Evolutionary conservation across 257 asterid species (phyloP), one percentile per base, ranked within the genome.

Genomic region (Verbena officinalis): DNA sequence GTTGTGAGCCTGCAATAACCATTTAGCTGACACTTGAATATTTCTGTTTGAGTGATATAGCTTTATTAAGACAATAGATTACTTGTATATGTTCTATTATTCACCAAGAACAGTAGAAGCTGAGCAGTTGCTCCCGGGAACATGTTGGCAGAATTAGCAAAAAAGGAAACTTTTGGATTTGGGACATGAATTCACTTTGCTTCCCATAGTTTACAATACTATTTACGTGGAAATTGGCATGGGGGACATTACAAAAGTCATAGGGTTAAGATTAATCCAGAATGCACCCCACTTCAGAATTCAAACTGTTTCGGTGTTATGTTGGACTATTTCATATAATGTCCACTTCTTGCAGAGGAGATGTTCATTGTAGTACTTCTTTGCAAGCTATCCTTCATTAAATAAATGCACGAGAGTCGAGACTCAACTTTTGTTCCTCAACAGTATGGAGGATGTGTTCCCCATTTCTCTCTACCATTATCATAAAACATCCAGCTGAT

Each of bases 11-110:
- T 2, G 42, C 22, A 58, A 24, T 9, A 34, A 46, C 34, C 34
- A 4, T 12, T n/a, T 13, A 36, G 54, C 30, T 1, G 24, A 11
- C n/a, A 24, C 15, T 17, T 59, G 23, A 38, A 7, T 50, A 21
- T 48, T 52, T 19, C 5, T 48, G 55, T 38, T 59, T 50, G 51
- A 43, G 49, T 5, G 30, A 30, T 34, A 52, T 43, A 51, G 69
- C 54, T 34, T 42, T 43, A 13, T 30, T 42, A 20, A 14, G 51
- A 51, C 24, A 24, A 52, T 36, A 36, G 40, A 7, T 3, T 4
- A 36, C 40, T 9, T 7, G 10, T 36, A 9, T 36, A 16, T 50
- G 55, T 23, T 27, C 3, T 42, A 20, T 30, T 5, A 39, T 22
- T 61, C 22, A 5, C 19, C 10, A 21, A 36, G 40, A 27, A 59